phyloP scores from a whole-genome alignment of 2,329 filamentous ascomycete genomes.

The Fusarium protoensiforme region DNA sequence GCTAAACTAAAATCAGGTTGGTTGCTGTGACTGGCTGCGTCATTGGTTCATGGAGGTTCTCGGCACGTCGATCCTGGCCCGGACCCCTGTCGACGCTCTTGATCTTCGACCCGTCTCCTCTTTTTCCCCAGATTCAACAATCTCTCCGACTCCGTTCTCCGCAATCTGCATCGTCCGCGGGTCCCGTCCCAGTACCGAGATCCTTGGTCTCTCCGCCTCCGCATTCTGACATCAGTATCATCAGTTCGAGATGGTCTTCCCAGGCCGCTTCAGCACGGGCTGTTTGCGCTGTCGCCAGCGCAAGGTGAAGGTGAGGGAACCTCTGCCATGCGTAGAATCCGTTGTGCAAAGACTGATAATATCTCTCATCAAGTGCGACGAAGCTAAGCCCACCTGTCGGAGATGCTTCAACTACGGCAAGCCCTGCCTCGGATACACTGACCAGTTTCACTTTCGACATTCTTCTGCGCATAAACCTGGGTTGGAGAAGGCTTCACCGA shows the following conservation, averaged over 20 bases:
- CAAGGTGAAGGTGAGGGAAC: conserved; percentile 45
- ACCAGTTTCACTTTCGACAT: conserved; percentile 50
- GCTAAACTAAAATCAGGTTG: conserved; percentile 1
- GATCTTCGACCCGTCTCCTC: not conserved
- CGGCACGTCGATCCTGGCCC: not conserved
- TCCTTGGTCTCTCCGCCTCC: not conserved
- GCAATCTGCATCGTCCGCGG: conserved; percentile 12
- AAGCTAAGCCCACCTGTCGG: conserved; percentile 46
- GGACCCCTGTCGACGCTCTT: not conserved
- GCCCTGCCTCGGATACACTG: conserved; percentile 48
- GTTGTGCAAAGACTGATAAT: not conserved
- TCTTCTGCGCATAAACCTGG: conserved; percentile 11
- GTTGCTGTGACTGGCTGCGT: not conserved
- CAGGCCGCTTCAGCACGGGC: conserved; percentile 45
- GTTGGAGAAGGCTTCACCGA: not conserved
- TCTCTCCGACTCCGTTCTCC: conserved; percentile 2
- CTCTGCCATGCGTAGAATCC: not conserved
- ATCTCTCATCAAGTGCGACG: conserved; percentile 43
- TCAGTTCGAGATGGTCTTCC: conserved; percentile 41
- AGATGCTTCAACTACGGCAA: conserved; percentile 48
- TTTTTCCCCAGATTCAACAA: not conserved
- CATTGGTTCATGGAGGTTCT: not conserved
- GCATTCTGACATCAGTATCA: not conserved
- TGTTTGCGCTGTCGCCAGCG: conserved; percentile 45
- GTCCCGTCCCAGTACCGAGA: not conserved